phyloP scores from a whole-genome alignment of 805 yeast genomes.

The Wickerhamomyces queroliae region DNA sequence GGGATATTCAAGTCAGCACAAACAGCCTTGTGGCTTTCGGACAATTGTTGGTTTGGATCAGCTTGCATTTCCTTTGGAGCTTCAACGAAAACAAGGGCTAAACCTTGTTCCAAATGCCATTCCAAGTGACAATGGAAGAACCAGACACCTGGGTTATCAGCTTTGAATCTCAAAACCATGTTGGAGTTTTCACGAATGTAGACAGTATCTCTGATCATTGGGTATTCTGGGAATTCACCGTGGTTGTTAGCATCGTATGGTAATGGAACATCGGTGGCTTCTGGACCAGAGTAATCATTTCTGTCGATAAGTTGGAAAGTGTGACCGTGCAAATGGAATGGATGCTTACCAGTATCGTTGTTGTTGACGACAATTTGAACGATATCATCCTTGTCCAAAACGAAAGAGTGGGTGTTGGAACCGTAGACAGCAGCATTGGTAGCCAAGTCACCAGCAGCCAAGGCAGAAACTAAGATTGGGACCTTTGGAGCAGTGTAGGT shows the following conservation, averaged over 20 bases:
- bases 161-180: slow-evolving; percentile 79
- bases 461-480: slow-evolving; percentile 77
- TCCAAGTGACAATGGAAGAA: slow-evolving; percentile 98
- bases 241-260: slow-evolving; percentile 48
- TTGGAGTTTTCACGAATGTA: slow-evolving; percentile 81
- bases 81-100: slow-evolving; percentile 75
- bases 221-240: slow-evolving; percentile 58
- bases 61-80: slow-evolving; percentile 70
- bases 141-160: slow-evolving; percentile 98
- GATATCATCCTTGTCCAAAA: slow-evolving; percentile 48
- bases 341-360: slow-evolving; percentile 88
- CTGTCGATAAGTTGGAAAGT: slow-evolving; percentile 78
- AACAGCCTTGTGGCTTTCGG: slow-evolving; percentile 51
- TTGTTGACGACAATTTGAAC: slow-evolving; percentile 83
- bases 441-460: slow-evolving; percentile 61
- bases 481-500: slow-evolving; percentile 78
- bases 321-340: slow-evolving; percentile 94
- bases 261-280: slow-evolving; percentile 46
- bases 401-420: slow-evolving; percentile 68
- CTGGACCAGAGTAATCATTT: slow-evolving; percentile 56
- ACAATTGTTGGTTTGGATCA: slow-evolving; percentile 45
- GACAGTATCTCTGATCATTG: slow-evolving; percentile 80
- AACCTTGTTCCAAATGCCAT: slow-evolving; percentile 96
- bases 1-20: slow-evolving; percentile 56
- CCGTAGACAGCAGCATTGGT: slow-evolving; percentile 59